Conservation (phyloP, 2,329 filamentous ascomycete species). For the Cladosporium sp. region DNA sequence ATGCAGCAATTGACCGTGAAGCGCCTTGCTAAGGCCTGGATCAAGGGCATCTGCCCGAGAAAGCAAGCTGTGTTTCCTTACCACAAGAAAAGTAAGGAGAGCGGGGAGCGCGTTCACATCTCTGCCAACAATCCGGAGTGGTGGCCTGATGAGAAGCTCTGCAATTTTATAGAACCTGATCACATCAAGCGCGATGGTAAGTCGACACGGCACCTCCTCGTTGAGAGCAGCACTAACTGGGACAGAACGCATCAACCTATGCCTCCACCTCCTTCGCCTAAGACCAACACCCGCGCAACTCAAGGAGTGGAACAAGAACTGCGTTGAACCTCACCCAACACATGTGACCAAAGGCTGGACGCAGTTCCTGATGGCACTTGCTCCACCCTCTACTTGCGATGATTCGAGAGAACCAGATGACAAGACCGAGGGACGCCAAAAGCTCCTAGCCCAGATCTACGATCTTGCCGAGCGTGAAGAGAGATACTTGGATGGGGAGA, state of each 20-base stretch:
- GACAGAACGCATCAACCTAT: conserved; percentile 35
- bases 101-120: conserved; percentile 31
- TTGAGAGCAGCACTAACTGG: conserved; percentile 21
- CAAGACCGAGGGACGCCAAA: conserved; percentile 21
- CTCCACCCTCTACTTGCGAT: conserved; percentile 31
- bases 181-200: conserved; percentile 69
- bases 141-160: conserved; percentile 43
- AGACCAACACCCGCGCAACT: conserved; percentile 34
- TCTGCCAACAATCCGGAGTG: conserved; percentile 35
- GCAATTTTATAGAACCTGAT: conserved; percentile 72
- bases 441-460: conserved; percentile 26
- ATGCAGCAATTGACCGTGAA: conserved; percentile 74
- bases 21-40: conserved; percentile 72
- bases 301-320: conserved; percentile 32
- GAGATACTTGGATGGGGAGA: conserved; percentile 21
- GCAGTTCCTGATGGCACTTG: conserved; percentile 33
- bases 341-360: conserved; percentile 35
- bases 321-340: conserved; percentile 28
- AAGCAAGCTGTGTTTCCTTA: conserved; percentile 77
- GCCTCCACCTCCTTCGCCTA: conserved; percentile 36
- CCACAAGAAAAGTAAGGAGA: conserved; percentile 52
- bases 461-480: conserved; percentile 29
- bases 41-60: conserved; percentile 74
- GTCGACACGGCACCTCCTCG: conserved; percentile 6
- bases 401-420: conserved; percentile 29